Conservation (phyloP, 345 rosid species). For the Citrus reticulata region DNA sequence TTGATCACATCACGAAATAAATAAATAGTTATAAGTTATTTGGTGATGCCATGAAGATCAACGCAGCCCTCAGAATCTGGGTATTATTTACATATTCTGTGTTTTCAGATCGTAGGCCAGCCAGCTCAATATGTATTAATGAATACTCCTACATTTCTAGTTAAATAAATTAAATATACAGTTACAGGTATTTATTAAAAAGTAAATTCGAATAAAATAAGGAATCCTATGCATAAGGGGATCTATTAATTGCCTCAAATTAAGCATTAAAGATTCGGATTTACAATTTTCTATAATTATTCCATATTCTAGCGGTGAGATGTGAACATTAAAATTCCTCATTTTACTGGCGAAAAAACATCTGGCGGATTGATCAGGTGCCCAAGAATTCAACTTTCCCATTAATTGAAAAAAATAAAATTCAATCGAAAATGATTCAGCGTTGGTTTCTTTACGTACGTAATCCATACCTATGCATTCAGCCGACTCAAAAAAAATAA, state of each 20-base stretch:
- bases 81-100: conserved; percentile 8
- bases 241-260: background rate
- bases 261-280: background rate
- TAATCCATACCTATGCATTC: background rate
- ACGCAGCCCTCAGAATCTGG: conserved; percentile 20
- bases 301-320: background rate
- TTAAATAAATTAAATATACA: background rate
- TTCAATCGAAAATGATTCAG: background rate
- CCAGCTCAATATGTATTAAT: background rate
- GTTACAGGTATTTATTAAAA: background rate
- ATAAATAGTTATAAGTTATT: background rate
- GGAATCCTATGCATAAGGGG: background rate
- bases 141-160: background rate
- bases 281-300: background rate
- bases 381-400: background rate
- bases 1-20: background rate
- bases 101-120: background rate
- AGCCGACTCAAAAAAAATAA: background rate
- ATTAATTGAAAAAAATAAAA: background rate
- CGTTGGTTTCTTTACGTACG: background rate
- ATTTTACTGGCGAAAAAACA: background rate
- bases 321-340: background rate
- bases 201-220: background rate
- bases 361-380: background rate
- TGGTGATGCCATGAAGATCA: conserved; percentile 12